Conservation (phyloP, 1,284 basidiomycete genomes). For the Ganoderma lingzhi region DNA sequence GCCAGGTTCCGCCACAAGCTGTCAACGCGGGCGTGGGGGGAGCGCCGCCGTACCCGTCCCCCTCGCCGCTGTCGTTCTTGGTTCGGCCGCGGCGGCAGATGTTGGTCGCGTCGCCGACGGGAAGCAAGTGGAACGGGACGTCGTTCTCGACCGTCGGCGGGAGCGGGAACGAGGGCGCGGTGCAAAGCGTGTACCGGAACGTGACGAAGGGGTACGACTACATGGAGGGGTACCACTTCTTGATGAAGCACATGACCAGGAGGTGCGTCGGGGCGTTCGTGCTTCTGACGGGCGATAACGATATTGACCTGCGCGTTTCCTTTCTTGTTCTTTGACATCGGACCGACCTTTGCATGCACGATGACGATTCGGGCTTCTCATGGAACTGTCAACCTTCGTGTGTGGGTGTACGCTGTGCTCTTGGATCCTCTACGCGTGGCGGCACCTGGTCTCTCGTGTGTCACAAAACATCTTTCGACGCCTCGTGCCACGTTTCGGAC, state of each 20-base stretch:
- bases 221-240: constrained; percentile 92
- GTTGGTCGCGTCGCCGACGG: constrained; percentile 27
- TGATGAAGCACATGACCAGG: constrained; percentile 91
- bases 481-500: background rate
- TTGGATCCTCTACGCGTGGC: background rate
- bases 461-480: background rate
- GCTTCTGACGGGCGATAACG: constrained; percentile 21
- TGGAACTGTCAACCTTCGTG: background rate
- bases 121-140: constrained; percentile 32
- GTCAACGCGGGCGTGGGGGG: background rate
- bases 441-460: background rate
- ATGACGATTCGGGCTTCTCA: background rate
- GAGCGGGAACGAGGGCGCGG: constrained; percentile 34
- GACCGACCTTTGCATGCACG: background rate
- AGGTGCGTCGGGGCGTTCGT: constrained; percentile 63
- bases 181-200: constrained; percentile 75
- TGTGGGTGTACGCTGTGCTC: constrained; percentile 20
- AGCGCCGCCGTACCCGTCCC: constrained; percentile 20
- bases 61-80: constrained; percentile 24
- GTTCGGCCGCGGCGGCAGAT: constrained; percentile 26
- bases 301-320: constrained; percentile 1
- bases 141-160: constrained; percentile 29
- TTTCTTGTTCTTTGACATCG: background rate
- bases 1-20: constrained; percentile 14
- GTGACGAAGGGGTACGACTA: constrained; percentile 90